phyloP scores from a whole-genome alignment of 805 yeast species.

The Candida chauliodis region DNA sequence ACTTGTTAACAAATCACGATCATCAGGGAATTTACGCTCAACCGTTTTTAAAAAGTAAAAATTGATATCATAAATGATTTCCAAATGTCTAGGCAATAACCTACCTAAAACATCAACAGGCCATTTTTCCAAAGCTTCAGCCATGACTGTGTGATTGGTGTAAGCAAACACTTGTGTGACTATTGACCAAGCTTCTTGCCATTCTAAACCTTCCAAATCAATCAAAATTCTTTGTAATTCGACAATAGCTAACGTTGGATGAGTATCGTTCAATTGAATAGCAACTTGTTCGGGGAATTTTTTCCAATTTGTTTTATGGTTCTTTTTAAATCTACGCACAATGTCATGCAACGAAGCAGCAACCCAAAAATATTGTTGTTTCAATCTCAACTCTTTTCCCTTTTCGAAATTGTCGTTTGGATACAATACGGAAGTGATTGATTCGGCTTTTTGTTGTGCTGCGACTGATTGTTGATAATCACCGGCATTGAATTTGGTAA shows the following conservation, averaged over 20 bases:
- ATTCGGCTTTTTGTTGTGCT: slow-evolving; percentile 84
- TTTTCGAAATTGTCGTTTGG: slow-evolving; percentile 91
- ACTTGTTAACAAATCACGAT: slow-evolving; percentile 57
- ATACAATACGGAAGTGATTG: slow-evolving; percentile 87
- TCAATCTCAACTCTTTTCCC: slow-evolving; percentile 88
- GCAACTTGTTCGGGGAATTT: slow-evolving; percentile 85
- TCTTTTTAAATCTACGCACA: slow-evolving; percentile 82
- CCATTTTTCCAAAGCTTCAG: slow-evolving; percentile 95
- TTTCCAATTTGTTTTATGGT: slow-evolving; percentile 65
- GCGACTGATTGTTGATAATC: slow-evolving; percentile 82
- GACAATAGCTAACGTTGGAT: slow-evolving; percentile 87
- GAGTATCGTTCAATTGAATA: slow-evolving; percentile 92
- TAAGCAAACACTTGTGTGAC: slow-evolving; percentile 81
- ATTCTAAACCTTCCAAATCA: slow-evolving; percentile 75
- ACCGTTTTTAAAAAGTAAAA: slow-evolving; percentile 73
- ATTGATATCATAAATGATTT: slow-evolving; percentile 84
- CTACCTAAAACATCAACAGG: slow-evolving; percentile 77
- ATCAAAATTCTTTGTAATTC: slow-evolving; percentile 84
- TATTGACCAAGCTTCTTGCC: slow-evolving; percentile 85
- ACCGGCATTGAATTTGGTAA: slow-evolving; percentile 85
- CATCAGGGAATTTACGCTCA: slow-evolving; percentile 72
- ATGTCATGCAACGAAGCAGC: slow-evolving; percentile 91
- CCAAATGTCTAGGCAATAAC: slow-evolving; percentile 86
- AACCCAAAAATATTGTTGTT: slow-evolving; percentile 97
- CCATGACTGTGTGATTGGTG: slow-evolving; percentile 93